phyloP scores from a whole-genome alignment of 192 early-diverging fungal species.

The Mortierella claussenii region DNA sequence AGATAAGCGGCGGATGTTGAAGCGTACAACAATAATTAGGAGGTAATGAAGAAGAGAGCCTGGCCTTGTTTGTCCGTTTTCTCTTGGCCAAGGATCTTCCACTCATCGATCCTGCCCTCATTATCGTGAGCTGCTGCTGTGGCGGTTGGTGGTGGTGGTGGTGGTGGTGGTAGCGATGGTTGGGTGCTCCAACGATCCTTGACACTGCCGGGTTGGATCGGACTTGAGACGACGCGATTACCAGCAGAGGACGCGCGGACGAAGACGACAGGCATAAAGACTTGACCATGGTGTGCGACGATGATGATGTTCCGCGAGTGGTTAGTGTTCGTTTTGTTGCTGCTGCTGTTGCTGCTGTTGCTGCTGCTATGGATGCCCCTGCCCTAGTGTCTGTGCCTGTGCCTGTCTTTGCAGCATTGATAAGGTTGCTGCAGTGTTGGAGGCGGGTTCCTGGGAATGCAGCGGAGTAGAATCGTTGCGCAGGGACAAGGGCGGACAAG shows the following conservation, averaged over 20 bases:
- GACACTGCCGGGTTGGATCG: neutral
- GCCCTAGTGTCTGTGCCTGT: too few relatives aligned
- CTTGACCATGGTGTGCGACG: too few relatives aligned
- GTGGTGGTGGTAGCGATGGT: neutral
- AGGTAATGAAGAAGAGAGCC: neutral
- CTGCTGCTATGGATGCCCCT: too few relatives aligned
- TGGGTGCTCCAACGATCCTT: neutral
- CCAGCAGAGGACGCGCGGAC: too few relatives aligned
- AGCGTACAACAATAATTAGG: neutral
- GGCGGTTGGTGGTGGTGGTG: neutral
- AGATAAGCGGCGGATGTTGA: neutral
- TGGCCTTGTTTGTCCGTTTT: neutral
- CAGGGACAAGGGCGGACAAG: neutral
- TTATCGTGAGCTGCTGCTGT: neutral
- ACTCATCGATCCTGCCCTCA: neutral
- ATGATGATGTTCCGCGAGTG: neutral
- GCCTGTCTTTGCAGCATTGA: neutral
- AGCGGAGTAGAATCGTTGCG: neutral
- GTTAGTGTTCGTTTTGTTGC: neutral
- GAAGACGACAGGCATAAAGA: too few relatives aligned
- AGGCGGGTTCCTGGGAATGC: slow-evolving; percentile 1
- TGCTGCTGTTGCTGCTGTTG: neutral
- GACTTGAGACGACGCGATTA: neutral
- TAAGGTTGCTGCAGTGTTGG: slow-evolving; percentile 5
- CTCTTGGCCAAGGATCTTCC: neutral